Conservation (phyloP, 129 eudicot species). For the Calendula officinalis region DNA sequence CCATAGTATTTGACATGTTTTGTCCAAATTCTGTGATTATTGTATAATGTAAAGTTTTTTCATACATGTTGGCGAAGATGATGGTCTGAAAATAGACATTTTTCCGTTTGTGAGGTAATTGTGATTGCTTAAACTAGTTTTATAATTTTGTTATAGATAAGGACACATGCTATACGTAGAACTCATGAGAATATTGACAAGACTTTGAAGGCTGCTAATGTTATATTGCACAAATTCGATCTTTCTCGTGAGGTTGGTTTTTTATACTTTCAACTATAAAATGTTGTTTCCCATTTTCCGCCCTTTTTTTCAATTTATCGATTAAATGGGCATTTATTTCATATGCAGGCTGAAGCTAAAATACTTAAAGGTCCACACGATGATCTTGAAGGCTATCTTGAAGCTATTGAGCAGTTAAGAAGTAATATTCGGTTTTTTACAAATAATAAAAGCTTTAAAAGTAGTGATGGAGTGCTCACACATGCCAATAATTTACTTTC, state of each 20-base stretch:
- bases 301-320: neutral
- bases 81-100: neutral
- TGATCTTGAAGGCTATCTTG: slow-evolving; percentile 90
- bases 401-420: slow-evolving; percentile 84
- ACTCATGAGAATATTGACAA: slow-evolving; percentile 95
- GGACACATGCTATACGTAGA: slow-evolving; percentile 89
- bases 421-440: slow-evolving; percentile 73
- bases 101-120: neutral
- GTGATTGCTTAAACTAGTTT: slow-evolving; percentile 10
- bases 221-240: slow-evolving; percentile 73
- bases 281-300: slow-evolving; percentile 3
- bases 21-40: neutral
- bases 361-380: slow-evolving; percentile 94
- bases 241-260: slow-evolving; percentile 74
- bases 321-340: slow-evolving; percentile 1
- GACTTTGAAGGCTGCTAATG: slow-evolving; percentile 93
- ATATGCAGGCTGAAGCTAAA: slow-evolving; percentile 82
- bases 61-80: neutral
- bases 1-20: neutral
- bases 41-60: neutral
- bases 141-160: slow-evolving; percentile 43
- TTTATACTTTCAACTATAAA: neutral
- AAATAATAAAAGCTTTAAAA: slow-evolving; percentile 78
- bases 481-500: slow-evolving; percentile 79
- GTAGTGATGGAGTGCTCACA: slow-evolving; percentile 82